These are phyloP conservation scores for Stachybotrys chlorohalonatus DNA, from an alignment of 2,329 filamentous ascomycete species.

Conservation along the genomic window DNA sequence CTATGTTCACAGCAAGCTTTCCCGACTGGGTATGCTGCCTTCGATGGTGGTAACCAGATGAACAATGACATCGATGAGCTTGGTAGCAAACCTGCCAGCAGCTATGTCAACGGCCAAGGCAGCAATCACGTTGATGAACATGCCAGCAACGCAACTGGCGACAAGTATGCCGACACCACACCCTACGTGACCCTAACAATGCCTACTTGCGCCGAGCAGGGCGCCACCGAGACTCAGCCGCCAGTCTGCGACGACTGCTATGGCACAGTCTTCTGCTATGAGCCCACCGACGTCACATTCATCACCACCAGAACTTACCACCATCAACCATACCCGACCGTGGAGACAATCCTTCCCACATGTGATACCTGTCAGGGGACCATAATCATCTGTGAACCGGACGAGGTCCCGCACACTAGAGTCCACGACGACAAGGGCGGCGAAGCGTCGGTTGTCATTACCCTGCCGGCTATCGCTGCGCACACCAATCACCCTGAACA, in stretches of 20 bases:
- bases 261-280: constrained; percentile 14
- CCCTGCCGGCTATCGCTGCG: not conserved
- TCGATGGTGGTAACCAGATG: not conserved
- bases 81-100: not conserved
- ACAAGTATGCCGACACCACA: not conserved
- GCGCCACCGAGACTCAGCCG: constrained; percentile 8
- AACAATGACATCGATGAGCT: not conserved
- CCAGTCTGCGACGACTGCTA: constrained; percentile 11
- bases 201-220: constrained; percentile 10
- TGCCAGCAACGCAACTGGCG: not conserved
- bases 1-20: no score
- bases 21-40: not conserved
- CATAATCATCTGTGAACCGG: constrained; percentile 15
- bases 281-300: constrained; percentile 13
- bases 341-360: constrained; percentile 10
- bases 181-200: constrained; percentile 12
- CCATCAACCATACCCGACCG: constrained; percentile 5
- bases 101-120: not conserved
- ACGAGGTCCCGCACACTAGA: not conserved
- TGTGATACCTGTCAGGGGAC: constrained; percentile 13
- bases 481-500: not conserved
- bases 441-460: not conserved
- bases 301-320: constrained; percentile 12
- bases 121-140: not conserved
- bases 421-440: not conserved